A percentile compares a stretch with the other conserved stretches of the same genome.
phyloP scores from a whole-genome alignment of 2,329 filamentous ascomycete species.

The Xylariales sp. region DNA sequence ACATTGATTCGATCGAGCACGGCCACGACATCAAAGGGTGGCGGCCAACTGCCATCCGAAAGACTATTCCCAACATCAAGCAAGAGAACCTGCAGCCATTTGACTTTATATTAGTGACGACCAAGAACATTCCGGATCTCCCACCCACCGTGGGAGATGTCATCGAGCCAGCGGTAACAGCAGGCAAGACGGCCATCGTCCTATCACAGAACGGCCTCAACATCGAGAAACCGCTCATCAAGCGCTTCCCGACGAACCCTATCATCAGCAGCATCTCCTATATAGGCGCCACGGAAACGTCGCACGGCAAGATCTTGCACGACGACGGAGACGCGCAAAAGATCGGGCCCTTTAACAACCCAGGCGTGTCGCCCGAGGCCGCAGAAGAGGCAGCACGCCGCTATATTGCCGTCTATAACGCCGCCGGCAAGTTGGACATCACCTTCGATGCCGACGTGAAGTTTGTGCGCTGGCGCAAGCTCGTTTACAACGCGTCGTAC shows the following conservation, averaged over 20 bases:
- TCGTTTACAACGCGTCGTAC: conserved; percentile 63
- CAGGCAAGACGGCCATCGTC: conserved; percentile 63
- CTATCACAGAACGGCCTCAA: conserved; percentile 73
- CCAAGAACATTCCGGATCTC: conserved; percentile 69
- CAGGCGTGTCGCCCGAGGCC: conserved; percentile 44
- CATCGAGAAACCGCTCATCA: conserved; percentile 66
- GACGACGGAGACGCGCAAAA: conserved; percentile 62
- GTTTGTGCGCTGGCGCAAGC: conserved; percentile 61
- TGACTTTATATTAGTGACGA: conserved; percentile 67
- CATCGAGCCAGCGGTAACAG: conserved; percentile 63
- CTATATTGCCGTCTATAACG: conserved; percentile 62
- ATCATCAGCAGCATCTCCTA: conserved; percentile 65
- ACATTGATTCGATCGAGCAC: conserved; percentile 67
- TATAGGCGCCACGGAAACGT: conserved; percentile 62
- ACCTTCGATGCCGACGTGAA: conserved; percentile 56
- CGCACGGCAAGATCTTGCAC: conserved; percentile 62
- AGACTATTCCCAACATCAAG: conserved; percentile 59
- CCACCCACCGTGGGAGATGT: conserved; percentile 60
- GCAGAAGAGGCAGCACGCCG: conserved; percentile 51
- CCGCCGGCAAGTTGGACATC: conserved; percentile 57
- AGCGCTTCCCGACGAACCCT: conserved; percentile 62
- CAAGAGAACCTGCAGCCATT: conserved; percentile 51
- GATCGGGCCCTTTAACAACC: conserved; percentile 62
- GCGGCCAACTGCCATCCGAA: conserved; percentile 60
- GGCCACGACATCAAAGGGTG: conserved; percentile 59